phyloP scores from a whole-genome alignment of 2,329 filamentous ascomycete genomes.

The Thelonectria blattea region DNA sequence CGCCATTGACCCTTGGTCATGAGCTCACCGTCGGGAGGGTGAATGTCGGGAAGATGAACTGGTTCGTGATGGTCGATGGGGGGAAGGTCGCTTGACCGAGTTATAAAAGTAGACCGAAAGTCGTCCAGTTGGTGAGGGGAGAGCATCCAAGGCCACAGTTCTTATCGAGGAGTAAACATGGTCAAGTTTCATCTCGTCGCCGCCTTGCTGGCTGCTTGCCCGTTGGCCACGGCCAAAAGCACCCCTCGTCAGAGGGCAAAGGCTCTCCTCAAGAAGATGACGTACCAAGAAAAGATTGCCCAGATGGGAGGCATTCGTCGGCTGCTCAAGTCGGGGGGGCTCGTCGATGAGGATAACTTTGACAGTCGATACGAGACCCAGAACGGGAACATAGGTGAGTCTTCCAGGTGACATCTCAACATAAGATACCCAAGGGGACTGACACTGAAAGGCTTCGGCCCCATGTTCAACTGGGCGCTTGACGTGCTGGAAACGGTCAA shows the following conservation, averaged over 20 bases:
- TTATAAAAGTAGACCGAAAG: constrained; percentile 15
- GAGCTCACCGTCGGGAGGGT: constrained; percentile 7
- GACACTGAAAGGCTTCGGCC: constrained; percentile 33
- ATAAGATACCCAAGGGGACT: neutral
- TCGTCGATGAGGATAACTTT: constrained; percentile 26
- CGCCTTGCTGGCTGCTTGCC: constrained; percentile 13
- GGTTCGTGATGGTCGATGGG: neutral
- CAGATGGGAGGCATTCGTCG: constrained; percentile 31
- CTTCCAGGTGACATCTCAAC: neutral
- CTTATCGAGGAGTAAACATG: constrained; percentile 6
- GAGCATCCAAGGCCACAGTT: neutral
- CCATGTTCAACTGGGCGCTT: constrained; percentile 38
- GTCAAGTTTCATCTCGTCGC: constrained; percentile 21
- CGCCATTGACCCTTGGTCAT: constrained; percentile 22
- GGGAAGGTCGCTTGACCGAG: neutral
- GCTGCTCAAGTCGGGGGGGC: constrained; percentile 17
- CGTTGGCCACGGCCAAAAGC: constrained; percentile 1
- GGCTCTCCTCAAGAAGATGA: constrained; percentile 27
- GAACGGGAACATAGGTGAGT: constrained; percentile 30
- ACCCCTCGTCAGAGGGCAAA: constrained; percentile 24
- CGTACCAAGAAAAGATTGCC: constrained; percentile 30
- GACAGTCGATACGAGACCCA: constrained; percentile 25
- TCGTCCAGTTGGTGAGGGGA: neutral
- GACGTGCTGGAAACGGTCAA: constrained; percentile 38
- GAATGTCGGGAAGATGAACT: neutral